These are phyloP conservation scores for Stromatinia cepivora DNA, from an alignment of 2,329 filamentous ascomycete genomes.

Conservation along the genomic window DNA sequence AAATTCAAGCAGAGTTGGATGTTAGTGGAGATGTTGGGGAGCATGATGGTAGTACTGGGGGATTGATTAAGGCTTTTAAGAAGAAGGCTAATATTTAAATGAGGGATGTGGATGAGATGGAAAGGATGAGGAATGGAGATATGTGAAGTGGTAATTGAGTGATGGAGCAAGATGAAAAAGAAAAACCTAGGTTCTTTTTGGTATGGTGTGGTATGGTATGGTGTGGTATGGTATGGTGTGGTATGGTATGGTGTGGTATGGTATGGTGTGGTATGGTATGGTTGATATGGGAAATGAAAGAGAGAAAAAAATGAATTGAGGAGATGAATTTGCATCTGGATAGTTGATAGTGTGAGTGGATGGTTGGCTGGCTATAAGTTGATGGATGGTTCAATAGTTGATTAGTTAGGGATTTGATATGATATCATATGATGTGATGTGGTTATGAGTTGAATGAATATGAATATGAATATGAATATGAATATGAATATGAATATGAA, in stretches of 20 bases:
- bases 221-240: too few relatives aligned
- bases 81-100: conserved; percentile 46
- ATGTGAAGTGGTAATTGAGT: conserved; percentile 2
- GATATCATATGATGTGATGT: conserved; percentile 9
- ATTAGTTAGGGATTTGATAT: conserved; percentile 7
- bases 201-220: background rate
- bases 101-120: background rate
- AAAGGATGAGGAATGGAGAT: background rate
- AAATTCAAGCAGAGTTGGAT: conserved; percentile 83
- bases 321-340: conserved; percentile 11
- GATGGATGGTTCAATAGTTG: background rate
- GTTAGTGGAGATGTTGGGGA: conserved; percentile 66
- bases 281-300: background rate
- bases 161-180: background rate
- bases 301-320: background rate
- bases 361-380: background rate
- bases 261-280: background rate
- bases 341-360: background rate
- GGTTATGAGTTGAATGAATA: background rate
- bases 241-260: too few relatives aligned
- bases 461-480: conserved; percentile 5
- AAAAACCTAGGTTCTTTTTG: background rate
- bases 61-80: conserved; percentile 92
- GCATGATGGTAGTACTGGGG: conserved; percentile 86
- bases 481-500: conserved; percentile 5